Conservation (phyloP, 148 eudicot species). For the Simmondsia chinensis region DNA sequence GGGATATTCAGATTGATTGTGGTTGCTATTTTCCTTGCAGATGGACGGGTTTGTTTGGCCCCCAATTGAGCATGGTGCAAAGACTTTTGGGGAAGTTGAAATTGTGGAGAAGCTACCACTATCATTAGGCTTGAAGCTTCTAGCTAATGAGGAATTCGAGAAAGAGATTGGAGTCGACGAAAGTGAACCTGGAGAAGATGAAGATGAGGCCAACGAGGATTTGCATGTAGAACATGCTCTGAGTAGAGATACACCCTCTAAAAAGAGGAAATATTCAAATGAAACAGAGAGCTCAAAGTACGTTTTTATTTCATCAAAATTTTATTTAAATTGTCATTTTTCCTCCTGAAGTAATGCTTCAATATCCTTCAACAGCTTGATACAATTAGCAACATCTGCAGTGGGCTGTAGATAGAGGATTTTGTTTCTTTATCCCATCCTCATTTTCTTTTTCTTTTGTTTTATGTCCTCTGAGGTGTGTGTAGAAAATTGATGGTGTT, state of each 20-base stretch:
- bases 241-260: constrained; percentile 22
- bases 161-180: constrained; percentile 43
- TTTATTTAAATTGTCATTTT: too few relatives aligned
- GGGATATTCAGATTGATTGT: too few relatives aligned
- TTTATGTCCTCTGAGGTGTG: too few relatives aligned
- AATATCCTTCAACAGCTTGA: too few relatives aligned
- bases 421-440: too few relatives aligned
- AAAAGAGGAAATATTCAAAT: constrained; percentile 60
- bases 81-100: constrained; percentile 18
- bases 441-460: too few relatives aligned
- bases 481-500: too few relatives aligned
- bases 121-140: constrained; percentile 29
- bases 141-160: constrained; percentile 55
- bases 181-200: constrained; percentile 36
- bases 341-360: too few relatives aligned
- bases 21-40: constrained; percentile 56
- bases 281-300: constrained; percentile 44
- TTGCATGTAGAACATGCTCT: constrained; percentile 15
- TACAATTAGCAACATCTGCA: too few relatives aligned
- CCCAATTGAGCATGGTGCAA: constrained; percentile 43
- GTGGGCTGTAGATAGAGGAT: too few relatives aligned
- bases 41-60: constrained; percentile 88
- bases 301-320: too few relatives aligned
- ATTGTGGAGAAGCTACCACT: constrained; percentile 31
- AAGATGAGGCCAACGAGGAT: constrained; percentile 20